A percentile compares a stretch with the other conserved stretches of the same genome.
phyloP scores from a whole-genome alignment of 352 stramenopile genomes.

The Globisporangium camurandrum region DNA sequence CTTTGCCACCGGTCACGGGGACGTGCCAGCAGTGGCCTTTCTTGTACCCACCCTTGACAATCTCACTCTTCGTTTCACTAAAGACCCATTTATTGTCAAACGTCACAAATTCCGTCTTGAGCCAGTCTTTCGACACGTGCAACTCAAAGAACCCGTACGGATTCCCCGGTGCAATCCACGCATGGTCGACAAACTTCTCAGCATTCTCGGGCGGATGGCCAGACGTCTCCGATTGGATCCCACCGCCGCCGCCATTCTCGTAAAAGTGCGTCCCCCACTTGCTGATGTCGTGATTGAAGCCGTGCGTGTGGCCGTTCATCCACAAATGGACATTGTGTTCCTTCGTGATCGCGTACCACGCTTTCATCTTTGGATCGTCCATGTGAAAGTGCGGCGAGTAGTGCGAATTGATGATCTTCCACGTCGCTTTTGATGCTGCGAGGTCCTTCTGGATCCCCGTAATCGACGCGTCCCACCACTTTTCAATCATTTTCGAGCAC shows the following conservation, averaged over 20 bases:
- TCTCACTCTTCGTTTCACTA: slow-evolving; percentile 65
- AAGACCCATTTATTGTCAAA: slow-evolving; percentile 79
- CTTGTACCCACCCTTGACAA: slow-evolving; percentile 69
- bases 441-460: slow-evolving; percentile 64
- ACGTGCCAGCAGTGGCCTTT: slow-evolving; percentile 85
- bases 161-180: slow-evolving; percentile 72
- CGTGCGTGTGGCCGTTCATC: slow-evolving; percentile 83
- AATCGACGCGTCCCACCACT: slow-evolving; percentile 74
- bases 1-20: slow-evolving; percentile 54
- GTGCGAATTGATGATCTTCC: slow-evolving; percentile 87
- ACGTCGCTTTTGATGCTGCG: slow-evolving; percentile 60
- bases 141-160: slow-evolving; percentile 85
- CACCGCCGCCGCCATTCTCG: slow-evolving; percentile 80
- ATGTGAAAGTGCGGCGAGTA: slow-evolving; percentile 89
- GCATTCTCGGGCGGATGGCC: slow-evolving; percentile 60
- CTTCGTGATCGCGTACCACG: slow-evolving; percentile 82
- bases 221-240: slow-evolving; percentile 83
- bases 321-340: slow-evolving; percentile 67
- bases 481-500: slow-evolving; percentile 63
- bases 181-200: slow-evolving; percentile 72
- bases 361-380: slow-evolving; percentile 84
- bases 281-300: slow-evolving; percentile 83
- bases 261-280: slow-evolving; percentile 85
- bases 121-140: slow-evolving; percentile 79
- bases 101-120: slow-evolving; percentile 77